These are phyloP conservation scores for Chalciporus piperatus DNA, from an alignment of 768 basidiomycete species.

Conservation along the genomic window DNA sequence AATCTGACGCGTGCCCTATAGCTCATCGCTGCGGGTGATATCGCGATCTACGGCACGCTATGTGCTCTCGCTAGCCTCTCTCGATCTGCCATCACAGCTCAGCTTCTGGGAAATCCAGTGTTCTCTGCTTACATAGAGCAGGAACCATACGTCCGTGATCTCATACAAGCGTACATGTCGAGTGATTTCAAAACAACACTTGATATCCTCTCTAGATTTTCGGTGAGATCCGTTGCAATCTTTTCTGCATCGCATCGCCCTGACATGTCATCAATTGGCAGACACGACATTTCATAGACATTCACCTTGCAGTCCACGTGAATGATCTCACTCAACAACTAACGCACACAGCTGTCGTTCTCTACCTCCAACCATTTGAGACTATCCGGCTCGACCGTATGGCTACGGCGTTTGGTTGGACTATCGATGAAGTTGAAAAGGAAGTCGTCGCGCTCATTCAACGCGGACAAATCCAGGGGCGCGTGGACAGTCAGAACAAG, in stretches of 20 bases:
- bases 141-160: conserved; percentile 82
- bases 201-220: conserved; percentile 68
- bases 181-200: conserved; percentile 85
- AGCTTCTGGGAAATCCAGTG: conserved; percentile 62
- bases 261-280: conserved; percentile 26
- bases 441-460: conserved; percentile 79
- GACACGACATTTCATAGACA: conserved; percentile 76
- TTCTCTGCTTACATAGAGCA: conserved; percentile 82
- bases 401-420: conserved; percentile 84
- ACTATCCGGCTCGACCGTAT: conserved; percentile 82
- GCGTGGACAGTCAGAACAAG: conserved; percentile 90
- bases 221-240: conserved; percentile 42
- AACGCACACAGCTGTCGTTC: conserved; percentile 71
- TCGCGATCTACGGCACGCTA: conserved; percentile 83
- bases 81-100: conserved; percentile 65
- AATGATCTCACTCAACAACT: conserved; percentile 63
- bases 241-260: background rate
- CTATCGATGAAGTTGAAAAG: conserved; percentile 63
- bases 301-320: conserved; percentile 73
- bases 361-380: conserved; percentile 90
- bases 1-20: conserved; percentile 24
- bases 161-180: conserved; percentile 81
- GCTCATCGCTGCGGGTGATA: conserved; percentile 78
- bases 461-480: conserved; percentile 70
- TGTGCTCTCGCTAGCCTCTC: conserved; percentile 79